phyloP scores from a whole-genome alignment of 2,329 filamentous ascomycete species.

The Tolypocladium cylindrosporum region DNA sequence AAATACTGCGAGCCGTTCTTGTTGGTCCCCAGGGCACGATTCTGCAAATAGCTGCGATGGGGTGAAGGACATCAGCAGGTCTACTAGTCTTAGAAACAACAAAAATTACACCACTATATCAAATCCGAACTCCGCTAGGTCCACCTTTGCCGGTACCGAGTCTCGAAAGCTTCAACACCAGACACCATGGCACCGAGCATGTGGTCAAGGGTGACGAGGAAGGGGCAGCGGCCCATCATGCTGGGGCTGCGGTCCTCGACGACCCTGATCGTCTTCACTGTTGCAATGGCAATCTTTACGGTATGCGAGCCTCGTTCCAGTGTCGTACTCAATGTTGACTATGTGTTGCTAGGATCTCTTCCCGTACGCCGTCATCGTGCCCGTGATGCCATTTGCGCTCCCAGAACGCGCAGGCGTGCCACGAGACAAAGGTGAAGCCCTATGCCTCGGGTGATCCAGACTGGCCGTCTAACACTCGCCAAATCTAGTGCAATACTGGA shows the following conservation, averaged over 20 bases:
- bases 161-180: not conserved
- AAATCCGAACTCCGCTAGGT: not conserved
- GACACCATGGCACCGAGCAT: slow-evolving; percentile 8
- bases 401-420: slow-evolving; percentile 14
- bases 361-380: slow-evolving; percentile 23
- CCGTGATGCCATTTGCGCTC: slow-evolving; percentile 21
- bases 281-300: slow-evolving; percentile 23
- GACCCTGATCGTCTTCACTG: slow-evolving; percentile 20
- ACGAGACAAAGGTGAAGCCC: slow-evolving; percentile 8
- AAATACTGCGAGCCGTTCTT: not conserved
- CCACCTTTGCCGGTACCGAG: not conserved
- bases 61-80: not conserved
- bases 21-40: not conserved
- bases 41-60: not conserved
- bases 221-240: slow-evolving; percentile 14
- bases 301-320: slow-evolving; percentile 7
- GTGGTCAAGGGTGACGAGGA: slow-evolving; percentile 6
- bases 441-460: not conserved
- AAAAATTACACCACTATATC: not conserved
- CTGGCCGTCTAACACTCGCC: not conserved
- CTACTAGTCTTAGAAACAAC: not conserved
- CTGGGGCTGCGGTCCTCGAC: slow-evolving; percentile 21
- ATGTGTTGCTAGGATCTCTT: slow-evolving; percentile 20
- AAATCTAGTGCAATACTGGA: slow-evolving; percentile 20
- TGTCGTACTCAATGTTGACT: not conserved